Conservation (phyloP, 352 stramenopile species). For the Phytophthora palmivora region DNA sequence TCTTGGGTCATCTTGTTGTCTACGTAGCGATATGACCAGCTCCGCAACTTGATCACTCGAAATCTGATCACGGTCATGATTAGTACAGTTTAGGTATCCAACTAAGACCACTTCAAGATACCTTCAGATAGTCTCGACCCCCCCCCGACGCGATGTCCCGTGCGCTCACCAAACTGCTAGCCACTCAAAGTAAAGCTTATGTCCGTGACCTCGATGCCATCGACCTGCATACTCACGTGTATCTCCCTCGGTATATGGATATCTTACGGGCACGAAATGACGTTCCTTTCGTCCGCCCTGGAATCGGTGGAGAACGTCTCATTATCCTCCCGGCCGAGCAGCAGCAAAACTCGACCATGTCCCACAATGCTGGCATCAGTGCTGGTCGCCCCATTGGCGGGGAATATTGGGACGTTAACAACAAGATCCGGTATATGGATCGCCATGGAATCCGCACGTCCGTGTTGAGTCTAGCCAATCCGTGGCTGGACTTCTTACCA, state of each 20-base stretch:
- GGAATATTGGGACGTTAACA: slow-evolving; percentile 61
- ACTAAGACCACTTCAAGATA: no score
- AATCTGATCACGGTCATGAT: not conserved
- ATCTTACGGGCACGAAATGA: slow-evolving; percentile 51
- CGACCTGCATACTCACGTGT: slow-evolving; percentile 78
- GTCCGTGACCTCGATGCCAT: slow-evolving; percentile 48
- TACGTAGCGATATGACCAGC: not conserved
- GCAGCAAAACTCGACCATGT: slow-evolving; percentile 22
- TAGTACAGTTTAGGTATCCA: not conserved
- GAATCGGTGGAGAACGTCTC: slow-evolving; percentile 44
- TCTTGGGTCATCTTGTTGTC: slow-evolving; percentile 18
- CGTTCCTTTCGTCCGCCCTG: slow-evolving; percentile 55
- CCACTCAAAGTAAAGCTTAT: slow-evolving; percentile 44
- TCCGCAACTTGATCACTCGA: not conserved
- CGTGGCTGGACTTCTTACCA: slow-evolving; percentile 73
- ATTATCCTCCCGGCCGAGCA: slow-evolving; percentile 68
- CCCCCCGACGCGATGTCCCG: slow-evolving; percentile 23
- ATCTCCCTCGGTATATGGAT: slow-evolving; percentile 70
- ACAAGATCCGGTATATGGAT: slow-evolving; percentile 78
- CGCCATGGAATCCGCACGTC: slow-evolving; percentile 61
- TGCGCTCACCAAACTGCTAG: slow-evolving; percentile 35
- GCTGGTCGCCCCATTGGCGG: slow-evolving; percentile 58
- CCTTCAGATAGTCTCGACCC: not conserved
- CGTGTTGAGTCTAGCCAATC: slow-evolving; percentile 70
- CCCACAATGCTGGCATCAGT: slow-evolving; percentile 42